Evolutionary conservation across 2,329 filamentous ascomycete genomes (phyloP), one percentile per base, ranked within the genome.

Genomic region (Pseudopithomyces chartarum): DNA sequence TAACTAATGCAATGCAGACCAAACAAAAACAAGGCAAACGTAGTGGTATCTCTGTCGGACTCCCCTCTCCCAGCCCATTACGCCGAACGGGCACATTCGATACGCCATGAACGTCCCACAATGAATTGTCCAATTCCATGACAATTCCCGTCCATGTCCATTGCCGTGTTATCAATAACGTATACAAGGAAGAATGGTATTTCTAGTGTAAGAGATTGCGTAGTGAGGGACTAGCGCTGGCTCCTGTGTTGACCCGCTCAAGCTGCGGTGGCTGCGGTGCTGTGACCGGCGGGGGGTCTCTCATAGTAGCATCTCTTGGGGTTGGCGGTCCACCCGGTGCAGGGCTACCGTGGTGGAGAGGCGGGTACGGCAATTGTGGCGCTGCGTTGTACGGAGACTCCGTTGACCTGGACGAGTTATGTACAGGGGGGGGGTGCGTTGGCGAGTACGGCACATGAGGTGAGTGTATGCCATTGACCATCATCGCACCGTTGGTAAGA

Each of bases 151-250:
- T 15, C 34, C 26, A 23, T 29, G 15, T 23, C 22, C 20, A 13
- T 44, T 44, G 10, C 32, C 32, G 15, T 11, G 12, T 40, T 26
- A 33, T 46, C 44, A 60, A 51, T 50, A 55, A 59, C 43, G 32
- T 57, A 36, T 20, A 53, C 26, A 29, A 29, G 17, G 50, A 53
- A 55, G 22, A 34, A 23, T 55, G 52, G 56, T 58, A 47, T 43
- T 20, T 60, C 61, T 73, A 81, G 67, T 79, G 77, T 59, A 82
- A 65, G 56, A 82, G 61, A 63, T 82, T 81, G 53, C 76, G 74
- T 65, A 82, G 67, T 56, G 76, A 81, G 13, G 80, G 80, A 58
- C 79, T 81, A 12, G 80, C 80, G 58, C 79, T 81, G 13, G 80
- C 75, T 46, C 73, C 75, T 11, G 69, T 74, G 38, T 59, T 73